Evolutionary conservation across 768 basidiomycete species (phyloP).

Genomic region (Russula foetens): DNA sequence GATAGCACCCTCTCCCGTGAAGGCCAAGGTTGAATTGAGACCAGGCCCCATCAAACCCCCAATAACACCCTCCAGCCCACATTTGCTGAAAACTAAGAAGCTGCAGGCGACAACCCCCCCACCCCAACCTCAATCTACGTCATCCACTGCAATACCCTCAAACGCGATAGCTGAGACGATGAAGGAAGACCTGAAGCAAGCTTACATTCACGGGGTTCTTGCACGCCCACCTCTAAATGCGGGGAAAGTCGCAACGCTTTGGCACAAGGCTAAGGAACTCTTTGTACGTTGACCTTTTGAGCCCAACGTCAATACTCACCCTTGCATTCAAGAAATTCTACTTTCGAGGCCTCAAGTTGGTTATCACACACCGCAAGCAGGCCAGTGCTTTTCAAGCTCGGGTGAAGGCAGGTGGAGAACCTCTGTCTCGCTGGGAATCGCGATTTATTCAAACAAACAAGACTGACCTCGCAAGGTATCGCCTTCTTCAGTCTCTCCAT

Average conservation of each 20-base stretch:
- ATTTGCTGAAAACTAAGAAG: slow-evolving; percentile 10
- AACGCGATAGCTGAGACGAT: slow-evolving; percentile 39
- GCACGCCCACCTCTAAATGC: slow-evolving; percentile 56
- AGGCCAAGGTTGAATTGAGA: slow-evolving; percentile 48
- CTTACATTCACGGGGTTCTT: slow-evolving; percentile 60
- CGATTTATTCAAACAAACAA: slow-evolving; percentile 60
- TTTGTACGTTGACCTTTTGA: slow-evolving; percentile 29
- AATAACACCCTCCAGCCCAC: slow-evolving; percentile 25
- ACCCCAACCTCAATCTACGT: slow-evolving; percentile 17
- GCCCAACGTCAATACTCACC: not conserved
- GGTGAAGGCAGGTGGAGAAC: slow-evolving; percentile 48
- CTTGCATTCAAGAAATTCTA: slow-evolving; percentile 61
- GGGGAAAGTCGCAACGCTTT: slow-evolving; percentile 43
- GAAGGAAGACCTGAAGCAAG: slow-evolving; percentile 55
- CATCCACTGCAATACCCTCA: slow-evolving; percentile 9
- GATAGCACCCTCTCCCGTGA: slow-evolving; percentile 25
- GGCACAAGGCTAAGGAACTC: slow-evolving; percentile 41
- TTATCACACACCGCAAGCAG: slow-evolving; percentile 52
- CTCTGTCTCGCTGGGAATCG: slow-evolving; percentile 58
- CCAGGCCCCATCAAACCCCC: slow-evolving; percentile 52
- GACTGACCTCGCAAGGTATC: slow-evolving; percentile 64
- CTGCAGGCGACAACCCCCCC: slow-evolving; percentile 14
- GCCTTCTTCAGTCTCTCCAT: not conserved
- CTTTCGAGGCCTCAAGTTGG: slow-evolving; percentile 63
- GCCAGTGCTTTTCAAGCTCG: slow-evolving; percentile 48